Percentiles rank a stretch among this genome's conserved stretches.
These are phyloP conservation scores for Malassezia caprae DNA, from an alignment of 1,284 basidiomycete species.

Conservation along the genomic window DNA sequence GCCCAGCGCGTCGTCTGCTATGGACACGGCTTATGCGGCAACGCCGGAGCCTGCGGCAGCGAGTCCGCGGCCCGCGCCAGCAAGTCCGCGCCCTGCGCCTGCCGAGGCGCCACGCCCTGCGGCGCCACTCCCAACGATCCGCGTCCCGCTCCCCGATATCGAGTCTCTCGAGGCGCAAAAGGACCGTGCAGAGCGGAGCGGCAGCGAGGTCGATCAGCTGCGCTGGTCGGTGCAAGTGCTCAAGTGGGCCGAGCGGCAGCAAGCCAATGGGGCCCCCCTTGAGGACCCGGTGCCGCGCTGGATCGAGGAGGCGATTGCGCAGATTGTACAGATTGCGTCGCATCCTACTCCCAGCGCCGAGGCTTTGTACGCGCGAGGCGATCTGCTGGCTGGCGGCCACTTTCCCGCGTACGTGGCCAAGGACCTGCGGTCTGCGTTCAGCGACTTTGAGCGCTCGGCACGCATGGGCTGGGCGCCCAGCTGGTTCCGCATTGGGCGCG, in stretches of 20 bases:
- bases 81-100: not conserved
- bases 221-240: slow-evolving; percentile 70
- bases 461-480: slow-evolving; percentile 39
- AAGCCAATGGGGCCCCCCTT: slow-evolving; percentile 49
- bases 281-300: slow-evolving; percentile 59
- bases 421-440: slow-evolving; percentile 70
- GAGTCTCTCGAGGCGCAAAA: slow-evolving; percentile 24
- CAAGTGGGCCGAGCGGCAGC: slow-evolving; percentile 59
- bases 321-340: slow-evolving; percentile 28
- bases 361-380: slow-evolving; percentile 64
- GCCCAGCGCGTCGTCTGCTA: not conserved
- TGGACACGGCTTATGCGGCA: not conserved
- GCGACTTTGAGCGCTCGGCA: slow-evolving; percentile 58
- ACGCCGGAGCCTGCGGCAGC: not conserved
- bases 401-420: slow-evolving; percentile 51
- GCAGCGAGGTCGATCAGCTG: slow-evolving; percentile 58
- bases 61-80: too few relatives aligned
- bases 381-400: slow-evolving; percentile 60
- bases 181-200: slow-evolving; percentile 21
- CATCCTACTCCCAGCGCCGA: slow-evolving; percentile 55
- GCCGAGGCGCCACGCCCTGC: not conserved
- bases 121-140: slow-evolving; percentile 16
- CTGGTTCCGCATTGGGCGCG: slow-evolving; percentile 80
- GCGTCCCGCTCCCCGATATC: slow-evolving; percentile 35
- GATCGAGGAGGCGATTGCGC: slow-evolving; percentile 55